A percentile compares a stretch with the other conserved stretches of the same genome.
phyloP scores from a whole-genome alignment of 164 flowering plant species.

The Magnolia changhungtana region DNA sequence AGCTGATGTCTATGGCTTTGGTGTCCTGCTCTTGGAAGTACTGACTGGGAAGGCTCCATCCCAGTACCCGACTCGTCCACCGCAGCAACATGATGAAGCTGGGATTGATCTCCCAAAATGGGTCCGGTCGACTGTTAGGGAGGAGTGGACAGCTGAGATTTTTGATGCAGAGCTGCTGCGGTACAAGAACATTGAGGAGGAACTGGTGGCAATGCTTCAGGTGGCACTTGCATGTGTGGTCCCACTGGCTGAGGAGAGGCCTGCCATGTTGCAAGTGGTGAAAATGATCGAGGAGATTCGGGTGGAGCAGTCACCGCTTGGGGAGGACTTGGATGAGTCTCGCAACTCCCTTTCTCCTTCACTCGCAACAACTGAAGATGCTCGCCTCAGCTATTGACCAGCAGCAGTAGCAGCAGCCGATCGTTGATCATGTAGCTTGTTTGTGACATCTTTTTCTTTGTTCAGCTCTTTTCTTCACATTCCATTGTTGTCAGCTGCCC shows the following conservation, averaged over 20 bases:
- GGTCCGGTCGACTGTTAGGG: conserved; percentile 89
- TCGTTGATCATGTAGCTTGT: not conserved
- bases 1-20: conserved; percentile 88
- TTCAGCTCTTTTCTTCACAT: not conserved
- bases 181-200: conserved; percentile 93
- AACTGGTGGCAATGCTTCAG: conserved; percentile 83
- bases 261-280: conserved; percentile 70
- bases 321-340: conserved; percentile 86
- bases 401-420: not conserved
- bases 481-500: not conserved
- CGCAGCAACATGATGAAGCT: conserved; percentile 33
- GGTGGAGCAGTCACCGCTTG: conserved; percentile 88
- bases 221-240: conserved; percentile 79
- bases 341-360: conserved; percentile 79
- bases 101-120: conserved; percentile 71
- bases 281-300: conserved; percentile 88
- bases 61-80: conserved; percentile 40
- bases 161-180: conserved; percentile 87
- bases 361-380: conserved; percentile 70
- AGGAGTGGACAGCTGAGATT: conserved; percentile 96
- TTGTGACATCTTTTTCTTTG: not conserved
- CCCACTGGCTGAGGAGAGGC: conserved; percentile 79
- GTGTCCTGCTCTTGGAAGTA: conserved; percentile 75
- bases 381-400: conserved; percentile 30
- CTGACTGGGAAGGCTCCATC: conserved; percentile 83